Base-by-base conservation (phyloP, 169 alveolate genomes). In the Plasmodium sp. region DNA sequence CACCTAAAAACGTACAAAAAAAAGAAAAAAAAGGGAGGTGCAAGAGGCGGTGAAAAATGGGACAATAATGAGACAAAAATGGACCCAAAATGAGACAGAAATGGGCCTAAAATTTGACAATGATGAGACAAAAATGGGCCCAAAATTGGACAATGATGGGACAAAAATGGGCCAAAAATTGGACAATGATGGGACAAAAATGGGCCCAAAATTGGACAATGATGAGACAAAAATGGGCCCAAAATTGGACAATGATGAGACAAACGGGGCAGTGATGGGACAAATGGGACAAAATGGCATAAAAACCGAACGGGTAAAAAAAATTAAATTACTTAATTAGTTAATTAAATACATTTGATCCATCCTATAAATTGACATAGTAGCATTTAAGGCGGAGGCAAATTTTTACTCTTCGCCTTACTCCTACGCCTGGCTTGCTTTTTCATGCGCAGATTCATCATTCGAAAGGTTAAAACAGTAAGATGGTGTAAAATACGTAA, bases 321-420 rank as follows among this genome's bases (percentile, higher is more conserved):
- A 67, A 67, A 67, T 67, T 67, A 67, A 67, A 67, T 67, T 31
- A 67, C 77, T 67, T 22, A 67, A 67, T 62, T 62, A 62, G 77
- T 62, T 62, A 62, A 62, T 22, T 67, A 67, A 67, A 67, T 67
- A 67, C 27, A 67, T 67, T 39, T 67, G 39, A 67, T 67, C 77
- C 39, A 67, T 67, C 77, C 18, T 67, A 67, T 67, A 18, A 67
- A 31, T 31, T 31, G 77, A 67, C 39, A 67, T 67, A 67, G 39
- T 22, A 67, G 39, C 51, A 80, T 6, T 80, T 80, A 80, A 80
- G 16, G 14, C 7, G 58, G 74, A 12, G 58, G 84, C 45, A 80
- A 80, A n/a, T 80, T 80, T 18, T 80, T 80, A 80, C n/a, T 43
- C 51, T 43, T 80, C 16, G 73, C 71, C 56, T 51, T 80, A 80